phyloP scores from a whole-genome alignment of 176 grass and related monocot genomes.

The Raddia guianensis region DNA sequence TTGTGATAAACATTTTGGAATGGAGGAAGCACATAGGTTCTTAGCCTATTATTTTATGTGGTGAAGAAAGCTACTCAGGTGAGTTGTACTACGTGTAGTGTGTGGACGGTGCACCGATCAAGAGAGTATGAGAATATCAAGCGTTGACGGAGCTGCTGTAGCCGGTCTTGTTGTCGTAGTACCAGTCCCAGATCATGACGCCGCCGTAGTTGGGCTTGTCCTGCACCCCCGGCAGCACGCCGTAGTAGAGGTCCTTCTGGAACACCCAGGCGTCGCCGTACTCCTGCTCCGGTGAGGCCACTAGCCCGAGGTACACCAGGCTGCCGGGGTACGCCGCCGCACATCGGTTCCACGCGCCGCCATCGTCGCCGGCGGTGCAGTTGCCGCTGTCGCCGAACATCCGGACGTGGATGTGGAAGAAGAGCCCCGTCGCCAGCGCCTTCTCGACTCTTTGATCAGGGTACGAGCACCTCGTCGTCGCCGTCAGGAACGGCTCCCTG shows the following conservation, averaged over 20 bases:
- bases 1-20: too few species aligned
- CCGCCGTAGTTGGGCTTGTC: constrained; percentile 4
- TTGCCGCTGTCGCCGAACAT: not conserved
- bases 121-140: too few species aligned
- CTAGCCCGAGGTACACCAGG: not conserved
- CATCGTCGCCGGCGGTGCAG: not conserved
- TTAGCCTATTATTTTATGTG: too few species aligned
- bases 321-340: constrained; percentile 16
- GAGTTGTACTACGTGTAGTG: too few species aligned
- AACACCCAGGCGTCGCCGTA: not conserved
- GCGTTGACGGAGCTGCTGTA: not conserved
- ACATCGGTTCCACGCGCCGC: constrained; percentile 13
- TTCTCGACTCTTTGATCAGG: not conserved
- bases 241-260: constrained; percentile 14
- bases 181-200: not conserved
- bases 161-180: constrained; percentile 8
- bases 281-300: constrained; percentile 27
- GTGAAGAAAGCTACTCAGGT: too few species aligned
- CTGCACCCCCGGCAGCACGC: not conserved
- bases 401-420: not conserved
- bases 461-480: not conserved
- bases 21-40: too few species aligned
- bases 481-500: not conserved
- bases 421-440: constrained; percentile 8
- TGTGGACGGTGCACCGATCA: too few species aligned